Evolutionary conservation across 768 basidiomycete species (phyloP), one percentile per base, ranked within the genome.

Genomic region (Kwoniella bestiolae): DNA sequence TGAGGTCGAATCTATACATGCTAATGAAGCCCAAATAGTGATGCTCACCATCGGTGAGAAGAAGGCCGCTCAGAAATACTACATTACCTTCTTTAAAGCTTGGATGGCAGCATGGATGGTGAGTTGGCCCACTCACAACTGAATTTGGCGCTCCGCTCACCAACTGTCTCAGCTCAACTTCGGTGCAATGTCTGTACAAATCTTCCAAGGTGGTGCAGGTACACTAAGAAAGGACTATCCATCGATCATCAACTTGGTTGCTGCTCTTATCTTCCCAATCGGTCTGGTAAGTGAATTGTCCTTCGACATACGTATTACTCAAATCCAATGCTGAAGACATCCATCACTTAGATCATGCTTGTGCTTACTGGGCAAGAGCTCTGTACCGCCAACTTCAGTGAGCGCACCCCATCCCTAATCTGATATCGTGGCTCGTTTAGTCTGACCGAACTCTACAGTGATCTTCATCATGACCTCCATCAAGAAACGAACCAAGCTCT

Each of bases 101-200:
- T 69, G 67, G 67, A 69, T 69, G 67, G 63, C 67, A 4, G 67
- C 58, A 31, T 69, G 67, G 67, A 69, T 69, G 45, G 67, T 57
- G 35, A 49, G 67, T 61, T n/a, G n/a, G n/a, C n/a, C n/a, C n/a
- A n/a, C n/a, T n/a, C n/a, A 47, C n/a, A 47, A n/a, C 46, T 3
- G n/a, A n/a, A n/a, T 26, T 35, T 26, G 26, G 4, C n/a, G 21
- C 21, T 7, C n/a, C 49, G 41, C 44, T n/a, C 1, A n/a, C 31
- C 1, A 12, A 7, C 7, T n/a, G 11, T 26, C n/a, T 11, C 38
- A 69, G 67, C 47, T 69, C 28, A 65, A 59, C 34, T 69, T 69
- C 56, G 67, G 67, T 2, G 67, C 67, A 11, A 65, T 69, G 63
- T 32, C 60, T 3, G 67, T 69, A 5, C 67, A 69, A 38, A 50